phyloP scores from a whole-genome alignment of 2,329 filamentous ascomycete genomes.

The Conoideocrella luteorostrata region DNA sequence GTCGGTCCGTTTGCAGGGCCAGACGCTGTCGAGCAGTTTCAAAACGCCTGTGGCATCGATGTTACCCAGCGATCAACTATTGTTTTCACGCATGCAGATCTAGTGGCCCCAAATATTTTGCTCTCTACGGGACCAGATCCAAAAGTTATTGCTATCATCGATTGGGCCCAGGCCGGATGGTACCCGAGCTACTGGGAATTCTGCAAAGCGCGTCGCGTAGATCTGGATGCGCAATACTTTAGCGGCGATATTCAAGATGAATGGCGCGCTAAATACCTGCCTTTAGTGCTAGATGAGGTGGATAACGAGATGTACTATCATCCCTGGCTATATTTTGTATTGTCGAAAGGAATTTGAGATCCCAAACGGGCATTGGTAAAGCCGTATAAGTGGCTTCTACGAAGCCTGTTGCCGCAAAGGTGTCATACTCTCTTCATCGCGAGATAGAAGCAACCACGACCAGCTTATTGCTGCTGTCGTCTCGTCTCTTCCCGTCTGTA shows the following conservation, averaged over 20 bases:
- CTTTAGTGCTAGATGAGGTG: constrained; percentile 22
- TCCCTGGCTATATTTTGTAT: constrained; percentile 24
- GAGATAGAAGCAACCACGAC: neutral
- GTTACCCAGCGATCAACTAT: constrained; percentile 18
- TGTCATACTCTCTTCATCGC: neutral
- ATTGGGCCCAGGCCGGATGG: constrained; percentile 25
- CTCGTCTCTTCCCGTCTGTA: too few species aligned
- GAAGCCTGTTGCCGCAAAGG: neutral
- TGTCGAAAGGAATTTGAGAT: constrained; percentile 8
- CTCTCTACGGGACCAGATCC: constrained; percentile 13
- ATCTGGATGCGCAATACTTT: constrained; percentile 15
- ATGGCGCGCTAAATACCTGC: constrained; percentile 24
- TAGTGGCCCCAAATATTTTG: constrained; percentile 20
- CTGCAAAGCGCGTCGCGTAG: constrained; percentile 21
- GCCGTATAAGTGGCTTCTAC: neutral
- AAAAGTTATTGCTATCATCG: constrained; percentile 18
- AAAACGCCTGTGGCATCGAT: constrained; percentile 23
- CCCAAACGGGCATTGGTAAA: neutral
- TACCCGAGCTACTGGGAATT: constrained; percentile 28
- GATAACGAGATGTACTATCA: constrained; percentile 25
- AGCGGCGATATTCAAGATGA: constrained; percentile 19
- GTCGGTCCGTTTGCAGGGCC: constrained; percentile 22
- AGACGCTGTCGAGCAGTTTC: constrained; percentile 24
- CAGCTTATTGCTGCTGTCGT: neutral
- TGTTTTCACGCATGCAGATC: constrained; percentile 20